Conservation (phyloP, 345 rosid genomes). For the Lenwebbia sp. region DNA sequence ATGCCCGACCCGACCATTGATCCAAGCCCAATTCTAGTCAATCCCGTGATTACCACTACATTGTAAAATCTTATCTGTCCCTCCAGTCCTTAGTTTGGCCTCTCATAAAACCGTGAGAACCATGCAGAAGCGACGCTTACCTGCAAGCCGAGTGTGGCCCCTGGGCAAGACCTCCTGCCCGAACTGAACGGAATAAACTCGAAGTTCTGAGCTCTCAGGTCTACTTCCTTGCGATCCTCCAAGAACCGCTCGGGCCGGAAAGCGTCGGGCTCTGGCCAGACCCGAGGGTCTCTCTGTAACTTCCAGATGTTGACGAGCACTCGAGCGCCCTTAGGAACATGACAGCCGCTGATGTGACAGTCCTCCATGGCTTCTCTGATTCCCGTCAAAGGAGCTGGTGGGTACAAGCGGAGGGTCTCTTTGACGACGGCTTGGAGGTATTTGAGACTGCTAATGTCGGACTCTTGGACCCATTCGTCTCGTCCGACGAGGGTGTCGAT, state of each 20-base stretch:
- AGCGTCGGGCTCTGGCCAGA: slow-evolving; percentile 24
- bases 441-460: slow-evolving; percentile 9
- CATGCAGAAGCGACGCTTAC: not conserved
- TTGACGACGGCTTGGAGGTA: slow-evolving; percentile 10
- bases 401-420: slow-evolving; percentile 10
- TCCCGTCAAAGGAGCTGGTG: slow-evolving; percentile 21
- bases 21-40: not conserved
- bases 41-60: not conserved
- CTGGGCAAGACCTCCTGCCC: slow-evolving; percentile 57
- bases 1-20: not conserved
- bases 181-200: slow-evolving; percentile 34
- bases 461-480: slow-evolving; percentile 9
- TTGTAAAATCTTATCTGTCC: not conserved
- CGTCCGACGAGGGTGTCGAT: slow-evolving; percentile 9
- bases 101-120: not conserved
- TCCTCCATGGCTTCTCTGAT: slow-evolving; percentile 37
- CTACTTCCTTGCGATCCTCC: not conserved
- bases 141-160: slow-evolving; percentile 20
- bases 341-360: slow-evolving; percentile 28
- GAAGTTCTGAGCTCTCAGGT: slow-evolving; percentile 6
- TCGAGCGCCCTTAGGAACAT: slow-evolving; percentile 36
- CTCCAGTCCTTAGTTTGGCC: not conserved
- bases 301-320: slow-evolving; percentile 46
- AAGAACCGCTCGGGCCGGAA: slow-evolving; percentile 47
- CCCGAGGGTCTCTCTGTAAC: slow-evolving; percentile 42